phyloP scores from a whole-genome alignment of 768 basidiomycete species.

The Pholiota microspora region DNA sequence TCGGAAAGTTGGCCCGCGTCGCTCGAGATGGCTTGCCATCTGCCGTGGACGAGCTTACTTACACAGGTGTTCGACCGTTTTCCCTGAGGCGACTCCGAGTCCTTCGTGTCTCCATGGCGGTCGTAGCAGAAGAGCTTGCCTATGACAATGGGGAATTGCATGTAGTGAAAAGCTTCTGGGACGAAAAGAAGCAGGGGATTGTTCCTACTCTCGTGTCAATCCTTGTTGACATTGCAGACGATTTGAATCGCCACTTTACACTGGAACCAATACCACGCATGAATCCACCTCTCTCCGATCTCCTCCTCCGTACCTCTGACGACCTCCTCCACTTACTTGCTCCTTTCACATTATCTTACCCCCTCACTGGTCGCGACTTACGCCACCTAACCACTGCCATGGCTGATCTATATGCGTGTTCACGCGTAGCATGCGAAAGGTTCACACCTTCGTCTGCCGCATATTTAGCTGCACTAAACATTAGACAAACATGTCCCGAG shows the following conservation, averaged over 20 bases:
- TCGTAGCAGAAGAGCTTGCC: slow-evolving; percentile 50
- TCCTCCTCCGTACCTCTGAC: slow-evolving; percentile 52
- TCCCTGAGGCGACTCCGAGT: slow-evolving; percentile 52
- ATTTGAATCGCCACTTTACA: slow-evolving; percentile 54
- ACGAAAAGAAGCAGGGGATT: slow-evolving; percentile 55
- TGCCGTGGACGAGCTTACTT: slow-evolving; percentile 60
- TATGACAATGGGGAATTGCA: slow-evolving; percentile 51
- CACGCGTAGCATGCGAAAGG: slow-evolving; percentile 41
- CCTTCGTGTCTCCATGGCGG: slow-evolving; percentile 60
- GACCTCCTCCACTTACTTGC: slow-evolving; percentile 54
- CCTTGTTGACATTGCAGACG: slow-evolving; percentile 45
- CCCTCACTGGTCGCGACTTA: slow-evolving; percentile 49
- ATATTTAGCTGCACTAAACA: slow-evolving; percentile 38
- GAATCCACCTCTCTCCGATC: slow-evolving; percentile 44
- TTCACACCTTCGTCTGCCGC: slow-evolving; percentile 38
- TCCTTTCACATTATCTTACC: slow-evolving; percentile 43
- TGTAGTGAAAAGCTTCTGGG: slow-evolving; percentile 58
- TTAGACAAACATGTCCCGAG: slow-evolving; percentile 51
- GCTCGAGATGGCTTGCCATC: slow-evolving; percentile 64
- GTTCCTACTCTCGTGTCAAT: slow-evolving; percentile 54
- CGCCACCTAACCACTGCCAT: slow-evolving; percentile 41
- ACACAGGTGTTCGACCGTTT: slow-evolving; percentile 47
- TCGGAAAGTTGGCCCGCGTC: slow-evolving; percentile 64
- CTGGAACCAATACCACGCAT: slow-evolving; percentile 34
- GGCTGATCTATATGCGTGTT: slow-evolving; percentile 55